phyloP scores from a whole-genome alignment of 1,139 yeast species.

The Yamadazyma jaroonii region DNA sequence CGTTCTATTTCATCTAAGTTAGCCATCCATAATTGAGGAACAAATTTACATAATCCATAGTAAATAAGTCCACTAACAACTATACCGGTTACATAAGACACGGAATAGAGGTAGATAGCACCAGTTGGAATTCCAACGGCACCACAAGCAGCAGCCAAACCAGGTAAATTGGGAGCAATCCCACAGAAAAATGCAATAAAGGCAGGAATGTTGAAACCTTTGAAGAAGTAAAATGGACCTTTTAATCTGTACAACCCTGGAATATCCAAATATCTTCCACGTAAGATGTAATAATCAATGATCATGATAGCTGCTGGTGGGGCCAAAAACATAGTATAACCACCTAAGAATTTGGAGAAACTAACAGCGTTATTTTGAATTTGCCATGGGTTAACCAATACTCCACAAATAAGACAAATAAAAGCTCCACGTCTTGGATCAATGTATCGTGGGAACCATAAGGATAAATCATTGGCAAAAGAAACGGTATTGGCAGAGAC shows the following conservation, averaged over 20 bases:
- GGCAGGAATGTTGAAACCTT: conserved; percentile 13
- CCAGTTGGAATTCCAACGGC: conserved; percentile 8
- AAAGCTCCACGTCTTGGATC: conserved; percentile 51
- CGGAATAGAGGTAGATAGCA: conserved; percentile 11
- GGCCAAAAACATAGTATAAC: conserved; percentile 13
- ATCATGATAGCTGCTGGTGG: conserved; percentile 13
- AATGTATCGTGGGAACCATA: conserved; percentile 27
- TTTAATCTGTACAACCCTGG: conserved; percentile 9
- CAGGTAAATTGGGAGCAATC: conserved; percentile 13
- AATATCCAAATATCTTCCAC: conserved; percentile 8
- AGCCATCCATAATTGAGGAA: conserved; percentile 14
- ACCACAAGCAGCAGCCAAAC: conserved; percentile 12
- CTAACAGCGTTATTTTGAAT: conserved; percentile 13
- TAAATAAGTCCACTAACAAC: conserved; percentile 9
- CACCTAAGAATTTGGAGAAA: conserved; percentile 12
- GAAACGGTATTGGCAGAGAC: conserved; percentile 23
- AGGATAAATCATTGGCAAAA: conserved; percentile 29
- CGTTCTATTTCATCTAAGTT: conserved; percentile 9
- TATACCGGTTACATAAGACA: conserved; percentile 9
- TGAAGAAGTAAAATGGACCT: conserved; percentile 11
- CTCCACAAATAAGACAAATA: conserved; percentile 33
- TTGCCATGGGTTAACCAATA: conserved; percentile 20
- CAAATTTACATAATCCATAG: conserved; percentile 8
- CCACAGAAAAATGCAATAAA: conserved; percentile 13
- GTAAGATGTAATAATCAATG: conserved; percentile 11